Base-by-base conservation (phyloP, 2,329 filamentous ascomycete species). In the Drechslera avenae region DNA sequence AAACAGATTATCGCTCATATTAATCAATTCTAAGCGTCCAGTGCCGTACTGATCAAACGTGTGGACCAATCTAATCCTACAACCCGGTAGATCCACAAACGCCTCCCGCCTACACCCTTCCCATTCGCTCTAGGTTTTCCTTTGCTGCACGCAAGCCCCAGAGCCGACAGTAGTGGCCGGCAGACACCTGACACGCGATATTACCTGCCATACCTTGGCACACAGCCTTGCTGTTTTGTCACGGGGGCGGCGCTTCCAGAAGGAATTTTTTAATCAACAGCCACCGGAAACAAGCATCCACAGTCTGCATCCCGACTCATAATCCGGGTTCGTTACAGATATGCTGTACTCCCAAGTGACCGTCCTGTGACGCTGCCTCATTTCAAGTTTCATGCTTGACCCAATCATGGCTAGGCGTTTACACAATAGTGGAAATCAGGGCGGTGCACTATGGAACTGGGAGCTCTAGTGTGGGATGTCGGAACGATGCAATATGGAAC, bases 1-100 rank as follows among this genome's bases (percentile, higher is more conserved):
- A 51, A 54, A 46, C 54, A 62, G 57, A 68, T 66, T 66, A 62
- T 42, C 53, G 56, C 60, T 64, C 41, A 67, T 67, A 70, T 70
- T 71, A 71, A 69, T 69, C 46, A 68, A 69, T 52, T 46, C 53
- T 52, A 44, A 50, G 55, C 61, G 35, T 49, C 18, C 13, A 39
- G 45, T 26, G 34, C 48, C 44, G 48, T 39, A 39, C 43, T 48
- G 55, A 63, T 59, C 42, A 50, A 59, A 31, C 41, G 51, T 47
- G 35, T 14, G 48, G 47, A 48, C 53, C 57, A 46, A 56, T 44
- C 43, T 40, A 39, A 50, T 32, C 37, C 47, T 37, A 37, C 39
- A 18, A 41, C 33, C 35, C 18, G 19, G 16, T 31, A 45, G 44
- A 45, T 30, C 45, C 39, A 50, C 37, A 19, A 23, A 14, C 32